phyloP scores from a whole-genome alignment of 148 eudicot genomes.

The Rhododendron mucronatum region DNA sequence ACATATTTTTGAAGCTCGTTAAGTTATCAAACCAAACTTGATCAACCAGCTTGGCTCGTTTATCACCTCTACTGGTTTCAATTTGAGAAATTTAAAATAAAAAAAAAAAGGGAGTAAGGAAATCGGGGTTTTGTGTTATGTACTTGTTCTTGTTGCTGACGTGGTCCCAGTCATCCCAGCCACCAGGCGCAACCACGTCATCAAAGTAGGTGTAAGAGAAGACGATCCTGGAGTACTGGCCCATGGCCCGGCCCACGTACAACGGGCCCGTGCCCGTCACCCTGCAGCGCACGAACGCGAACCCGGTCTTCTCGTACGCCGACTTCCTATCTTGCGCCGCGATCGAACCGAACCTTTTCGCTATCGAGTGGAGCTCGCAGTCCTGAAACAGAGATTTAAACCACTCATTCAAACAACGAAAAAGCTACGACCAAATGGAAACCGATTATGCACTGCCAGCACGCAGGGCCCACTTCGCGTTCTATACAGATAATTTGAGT shows the following conservation, averaged over 20 bases:
- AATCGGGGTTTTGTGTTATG: background rate
- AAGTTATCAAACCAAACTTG: too few relatives aligned
- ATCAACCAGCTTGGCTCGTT: too few relatives aligned
- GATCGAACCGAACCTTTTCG: constrained; percentile 79
- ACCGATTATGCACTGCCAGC: too few relatives aligned
- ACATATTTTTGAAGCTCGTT: too few relatives aligned
- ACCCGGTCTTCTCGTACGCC: constrained; percentile 71
- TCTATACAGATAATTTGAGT: too few relatives aligned
- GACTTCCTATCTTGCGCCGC: constrained; percentile 79
- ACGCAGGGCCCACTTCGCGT: too few relatives aligned
- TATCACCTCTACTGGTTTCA: too few relatives aligned
- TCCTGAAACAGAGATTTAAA: constrained; percentile 31
- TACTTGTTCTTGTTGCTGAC: constrained; percentile 69
- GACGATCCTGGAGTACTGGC: constrained; percentile 85
- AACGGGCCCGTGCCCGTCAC: constrained; percentile 89
- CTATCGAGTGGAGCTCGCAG: constrained; percentile 86
- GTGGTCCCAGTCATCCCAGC: constrained; percentile 95
- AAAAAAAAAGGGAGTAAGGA: background rate
- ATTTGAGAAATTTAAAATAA: background rate
- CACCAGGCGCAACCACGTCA: constrained; percentile 79
- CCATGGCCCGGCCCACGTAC: constrained; percentile 94
- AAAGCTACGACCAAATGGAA: background rate
- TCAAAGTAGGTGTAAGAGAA: constrained; percentile 85
- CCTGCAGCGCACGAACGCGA: constrained; percentile 71
- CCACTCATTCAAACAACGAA: background rate